These are phyloP conservation scores for Gypsophila paniculata DNA, from an alignment of 179 eudicot genomes.

Conservation along the genomic window DNA sequence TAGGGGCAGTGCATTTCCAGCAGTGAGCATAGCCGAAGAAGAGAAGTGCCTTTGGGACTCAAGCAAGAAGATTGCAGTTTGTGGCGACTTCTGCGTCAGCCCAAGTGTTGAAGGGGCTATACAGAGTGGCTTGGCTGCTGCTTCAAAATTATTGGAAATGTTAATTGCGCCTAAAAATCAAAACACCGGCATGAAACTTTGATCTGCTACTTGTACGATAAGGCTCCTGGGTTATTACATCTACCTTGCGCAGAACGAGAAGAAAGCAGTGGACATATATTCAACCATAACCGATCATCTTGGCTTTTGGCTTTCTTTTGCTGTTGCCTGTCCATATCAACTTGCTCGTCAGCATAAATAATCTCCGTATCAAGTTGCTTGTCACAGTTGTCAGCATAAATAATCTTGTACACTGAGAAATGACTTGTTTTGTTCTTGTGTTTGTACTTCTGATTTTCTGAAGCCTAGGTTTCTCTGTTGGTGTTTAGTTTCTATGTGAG, in stretches of 20 bases:
- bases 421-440: background rate
- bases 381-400: background rate
- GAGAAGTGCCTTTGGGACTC: slow-evolving; percentile 77
- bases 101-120: slow-evolving; percentile 94
- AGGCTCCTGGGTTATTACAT: background rate
- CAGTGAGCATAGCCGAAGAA: slow-evolving; percentile 50
- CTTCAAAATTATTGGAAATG: slow-evolving; percentile 51
- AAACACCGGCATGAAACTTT: slow-evolving; percentile 1
- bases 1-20: slow-evolving; percentile 98
- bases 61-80: slow-evolving; percentile 54
- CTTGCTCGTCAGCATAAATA: background rate
- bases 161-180: slow-evolving; percentile 30
- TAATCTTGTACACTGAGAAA: background rate
- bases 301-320: background rate
- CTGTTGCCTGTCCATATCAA: background rate
- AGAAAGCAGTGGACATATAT: background rate
- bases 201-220: background rate
- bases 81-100: slow-evolving; percentile 90
- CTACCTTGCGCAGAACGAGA: background rate
- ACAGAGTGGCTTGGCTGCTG: slow-evolving; percentile 75
- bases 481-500: background rate
- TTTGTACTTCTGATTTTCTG: background rate
- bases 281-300: background rate
- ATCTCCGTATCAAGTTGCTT: background rate
- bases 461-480: background rate